phyloP scores from a whole-genome alignment of 148 eudicot species.

The Heliosperma pusillum region DNA sequence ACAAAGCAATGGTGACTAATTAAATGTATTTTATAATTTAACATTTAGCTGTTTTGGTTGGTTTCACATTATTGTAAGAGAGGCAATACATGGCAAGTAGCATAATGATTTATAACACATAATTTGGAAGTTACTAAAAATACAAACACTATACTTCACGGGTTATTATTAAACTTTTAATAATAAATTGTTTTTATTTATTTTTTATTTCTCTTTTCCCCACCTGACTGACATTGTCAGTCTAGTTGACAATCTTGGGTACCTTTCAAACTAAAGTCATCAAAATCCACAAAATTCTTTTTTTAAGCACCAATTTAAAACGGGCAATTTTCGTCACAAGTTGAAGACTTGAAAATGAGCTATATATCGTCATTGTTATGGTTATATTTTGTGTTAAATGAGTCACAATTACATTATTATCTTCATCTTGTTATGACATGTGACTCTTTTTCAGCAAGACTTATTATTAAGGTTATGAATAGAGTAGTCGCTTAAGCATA shows the following conservation, averaged over 20 bases:
- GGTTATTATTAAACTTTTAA: constrained; percentile 13
- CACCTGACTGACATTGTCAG: not conserved
- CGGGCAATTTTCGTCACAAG: too few relatives aligned
- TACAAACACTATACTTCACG: constrained; percentile 27
- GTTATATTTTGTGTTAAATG: too few relatives aligned
- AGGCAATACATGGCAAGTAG: constrained; percentile 18
- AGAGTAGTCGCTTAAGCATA: too few relatives aligned
- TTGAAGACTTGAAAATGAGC: too few relatives aligned
- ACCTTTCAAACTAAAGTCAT: constrained; percentile 9
- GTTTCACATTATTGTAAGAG: not conserved
- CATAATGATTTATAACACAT: constrained; percentile 1
- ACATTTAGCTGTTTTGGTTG: constrained; percentile 14
- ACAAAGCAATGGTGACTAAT: not conserved
- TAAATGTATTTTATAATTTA: not conserved
- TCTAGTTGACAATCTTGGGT: constrained; percentile 2
- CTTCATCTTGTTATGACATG: too few relatives aligned
- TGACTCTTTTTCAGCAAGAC: too few relatives aligned
- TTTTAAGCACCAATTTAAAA: too few relatives aligned
- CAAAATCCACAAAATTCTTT: too few relatives aligned
- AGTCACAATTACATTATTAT: too few relatives aligned
- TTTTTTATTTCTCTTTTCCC: too few relatives aligned
- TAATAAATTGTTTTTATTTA: not conserved
- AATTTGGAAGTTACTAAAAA: constrained; percentile 2
- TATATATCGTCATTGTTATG: too few relatives aligned
- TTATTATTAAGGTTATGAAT: too few relatives aligned